Evolutionary conservation across 2,329 filamentous ascomycete genomes (phyloP).

Genomic region (Pestalotiopsis sp.): DNA sequence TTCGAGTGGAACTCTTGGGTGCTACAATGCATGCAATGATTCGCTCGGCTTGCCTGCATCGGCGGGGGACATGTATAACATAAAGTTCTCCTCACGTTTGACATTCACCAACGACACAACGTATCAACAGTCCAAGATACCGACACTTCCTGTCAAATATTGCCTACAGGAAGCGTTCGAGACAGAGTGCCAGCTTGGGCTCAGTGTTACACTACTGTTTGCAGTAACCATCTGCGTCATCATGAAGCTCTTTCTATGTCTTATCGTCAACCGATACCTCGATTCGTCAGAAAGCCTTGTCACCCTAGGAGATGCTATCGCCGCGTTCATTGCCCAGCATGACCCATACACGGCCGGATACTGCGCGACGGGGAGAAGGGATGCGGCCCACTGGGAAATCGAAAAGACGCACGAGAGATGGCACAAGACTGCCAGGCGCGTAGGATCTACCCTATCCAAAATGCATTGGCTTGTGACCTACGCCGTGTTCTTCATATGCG

Average conservation of each 20-base stretch:
- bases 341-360: conserved; percentile 40
- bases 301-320: conserved; percentile 54
- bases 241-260: background rate
- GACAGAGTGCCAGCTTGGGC: conserved; percentile 18
- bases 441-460: conserved; percentile 11
- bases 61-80: background rate
- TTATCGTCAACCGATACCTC: conserved; percentile 38
- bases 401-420: conserved; percentile 6
- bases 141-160: conserved; percentile 15
- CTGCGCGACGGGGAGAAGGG: conserved; percentile 16
- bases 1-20: background rate
- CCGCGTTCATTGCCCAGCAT: conserved; percentile 48
- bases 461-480: background rate
- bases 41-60: background rate
- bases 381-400: conserved; percentile 8
- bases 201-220: conserved; percentile 20
- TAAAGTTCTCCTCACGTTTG: background rate
- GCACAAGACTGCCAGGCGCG: background rate
- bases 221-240: conserved; percentile 15
- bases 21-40: background rate
- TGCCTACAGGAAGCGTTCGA: conserved; percentile 20
- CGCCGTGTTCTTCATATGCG: background rate
- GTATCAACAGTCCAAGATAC: background rate
- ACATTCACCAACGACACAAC: background rate
- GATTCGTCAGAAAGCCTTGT: conserved; percentile 30